Base-by-base conservation (phyloP, 495 filamentous ascomycete species). In the Talaromyces stipitatus region DNA sequence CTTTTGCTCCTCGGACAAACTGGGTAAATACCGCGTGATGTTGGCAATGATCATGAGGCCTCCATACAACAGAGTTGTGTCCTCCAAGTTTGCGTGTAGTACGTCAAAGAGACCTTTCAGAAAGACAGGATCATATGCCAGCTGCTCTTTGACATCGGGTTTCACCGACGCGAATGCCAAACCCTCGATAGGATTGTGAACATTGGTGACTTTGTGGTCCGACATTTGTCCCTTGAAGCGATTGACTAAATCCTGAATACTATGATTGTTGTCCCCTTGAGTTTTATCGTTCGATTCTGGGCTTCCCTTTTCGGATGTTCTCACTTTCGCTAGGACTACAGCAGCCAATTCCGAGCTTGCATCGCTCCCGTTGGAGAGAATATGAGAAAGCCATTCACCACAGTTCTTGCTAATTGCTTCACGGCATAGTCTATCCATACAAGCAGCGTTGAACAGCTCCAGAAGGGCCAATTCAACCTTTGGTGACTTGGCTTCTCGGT, bases 371-470 rank as follows among this genome's bases (percentile, higher is more conserved):
- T 85, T 82, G 32, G 84, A 84, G 30, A 92, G 76, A 36, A 89
- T 79, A 55, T 91, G 85, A 56, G 89, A 85, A 23, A 98, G 75
- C 88, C 91, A 97, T 30, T 85, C 84, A 16, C 77, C 75, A 66
- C 91, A 95, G 60, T 92, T 82, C 63, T 87, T 90, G 48, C 79
- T 77, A 52, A 97, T 86, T 14, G 85, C 85, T 59, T 89, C 86
- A 14, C 91, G 84, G 61, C 91, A 97, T 2, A 77, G 68, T 41
- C 80, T 74, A 62, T 91, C 85, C 70, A 95, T 86, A 70, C 91
- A 95, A 16, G 92, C 95, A 10, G 89, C 89, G 70, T 88, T 94
- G 38, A 97, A 74, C 76, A 97, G 84, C 58, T 97, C 89, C 54
- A 97, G 71, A 24, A 89, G 82, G 4, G 90, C 85, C 36, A 84